phyloP scores from a whole-genome alignment of 345 rosid genomes.

The Pistacia atlantica region DNA sequence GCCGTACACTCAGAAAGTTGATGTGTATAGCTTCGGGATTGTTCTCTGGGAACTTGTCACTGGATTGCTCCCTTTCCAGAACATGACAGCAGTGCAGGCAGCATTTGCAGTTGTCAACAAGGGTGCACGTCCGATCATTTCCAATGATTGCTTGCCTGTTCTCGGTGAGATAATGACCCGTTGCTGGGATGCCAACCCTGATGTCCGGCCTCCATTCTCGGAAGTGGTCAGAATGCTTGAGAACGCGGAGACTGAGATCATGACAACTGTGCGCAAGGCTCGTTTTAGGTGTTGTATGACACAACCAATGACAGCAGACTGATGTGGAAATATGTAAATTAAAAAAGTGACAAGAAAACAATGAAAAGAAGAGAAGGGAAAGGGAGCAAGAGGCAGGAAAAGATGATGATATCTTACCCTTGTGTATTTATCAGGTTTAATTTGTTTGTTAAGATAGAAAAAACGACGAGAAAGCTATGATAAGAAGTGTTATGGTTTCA shows the following conservation, averaged over 20 bases:
- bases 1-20: constrained; percentile 50
- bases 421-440: constrained; percentile 20
- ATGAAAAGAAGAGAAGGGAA: background rate
- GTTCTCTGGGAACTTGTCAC: constrained; percentile 54
- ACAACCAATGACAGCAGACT: constrained; percentile 43
- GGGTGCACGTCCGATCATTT: constrained; percentile 40
- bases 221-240: constrained; percentile 43
- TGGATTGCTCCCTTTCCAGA: constrained; percentile 43
- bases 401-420: background rate
- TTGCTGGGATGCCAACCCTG: constrained; percentile 49
- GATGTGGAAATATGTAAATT: constrained; percentile 20
- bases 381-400: background rate
- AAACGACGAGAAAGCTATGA: background rate
- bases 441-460: constrained; percentile 11
- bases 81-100: constrained; percentile 53
- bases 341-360: constrained; percentile 5
- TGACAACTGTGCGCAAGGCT: constrained; percentile 46
- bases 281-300: constrained; percentile 51
- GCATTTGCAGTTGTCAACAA: constrained; percentile 51
- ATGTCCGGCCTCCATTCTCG: constrained; percentile 40
- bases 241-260: constrained; percentile 36
- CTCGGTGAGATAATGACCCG: constrained; percentile 43
- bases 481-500: background rate
- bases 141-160: constrained; percentile 36
- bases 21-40: constrained; percentile 53